Base-by-base conservation (phyloP, 768 basidiomycete species). In the Trametopsis cervina region DNA sequence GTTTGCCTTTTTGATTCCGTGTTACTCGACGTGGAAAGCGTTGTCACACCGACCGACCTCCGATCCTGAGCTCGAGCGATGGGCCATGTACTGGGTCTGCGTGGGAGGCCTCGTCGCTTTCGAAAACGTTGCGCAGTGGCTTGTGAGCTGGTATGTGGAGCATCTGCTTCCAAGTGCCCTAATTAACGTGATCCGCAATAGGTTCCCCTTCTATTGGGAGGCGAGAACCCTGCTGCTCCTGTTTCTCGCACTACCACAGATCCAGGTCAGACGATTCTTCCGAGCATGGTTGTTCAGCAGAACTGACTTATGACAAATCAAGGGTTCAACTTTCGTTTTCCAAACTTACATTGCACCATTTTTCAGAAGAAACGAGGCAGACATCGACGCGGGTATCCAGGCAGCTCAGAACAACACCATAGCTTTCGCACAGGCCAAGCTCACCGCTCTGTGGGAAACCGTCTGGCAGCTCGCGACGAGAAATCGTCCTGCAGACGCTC, bases 131-230 rank as follows among this genome's bases (percentile, higher is more conserved):
- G 70, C 75, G 23, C 83, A 84, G 49, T 78, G 79, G 71, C 57
- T 85, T 47, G 63, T 87, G 43, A 77, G 75, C 65, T 87, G 85
- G 85, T 77, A 61, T 46, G 76, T 63, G 20, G 48, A 27, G 6
- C 23, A 26, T 21, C 40, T 24, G 15, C 38, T 29, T 40, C 17
- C 22, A 17, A 50, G 46, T 2, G 25, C 47, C 47, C 52, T 35
- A 47, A 44, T 39, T 53, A 46, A 47, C 41, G 54, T 59, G 26
- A 62, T 46, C 46, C 36, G 49, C 17, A 13, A 42, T 56, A 85
- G 85, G 85, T 57, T 87, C 36, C 85, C 85, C 5, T 84, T 88
- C 60, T 87, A 86, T 59, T 85, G 79, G 78, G 85, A 87, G 57
- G 39, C 77, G 44, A 80, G 85, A 56, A 84, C 80, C n/a, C 20